These are phyloP conservation scores for Flammula alnicola DNA, from an alignment of 1,284 basidiomycete genomes.

Conservation along the genomic window DNA sequence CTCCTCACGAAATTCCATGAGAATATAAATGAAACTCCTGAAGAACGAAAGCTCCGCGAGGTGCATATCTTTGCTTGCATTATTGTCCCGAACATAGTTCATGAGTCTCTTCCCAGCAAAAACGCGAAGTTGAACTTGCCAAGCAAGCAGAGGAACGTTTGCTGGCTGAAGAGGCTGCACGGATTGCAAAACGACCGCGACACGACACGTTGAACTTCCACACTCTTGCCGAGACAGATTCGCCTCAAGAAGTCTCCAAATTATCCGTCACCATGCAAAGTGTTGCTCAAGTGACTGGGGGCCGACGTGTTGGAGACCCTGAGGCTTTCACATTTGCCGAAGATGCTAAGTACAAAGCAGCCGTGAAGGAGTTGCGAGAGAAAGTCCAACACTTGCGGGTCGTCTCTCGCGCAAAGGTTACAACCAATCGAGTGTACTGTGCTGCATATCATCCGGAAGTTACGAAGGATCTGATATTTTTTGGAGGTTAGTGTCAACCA, in stretches of 20 bases:
- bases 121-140: slow-evolving; percentile 19
- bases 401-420: slow-evolving; percentile 77
- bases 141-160: slow-evolving; percentile 55
- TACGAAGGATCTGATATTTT: slow-evolving; percentile 80
- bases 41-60: slow-evolving; percentile 65
- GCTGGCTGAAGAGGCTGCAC: slow-evolving; percentile 62
- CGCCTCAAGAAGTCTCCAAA: slow-evolving; percentile 46
- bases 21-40: slow-evolving; percentile 67
- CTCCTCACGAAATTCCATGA: slow-evolving; percentile 47
- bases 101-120: slow-evolving; percentile 27
- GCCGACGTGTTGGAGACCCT: slow-evolving; percentile 46
- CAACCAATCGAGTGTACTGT: slow-evolving; percentile 71
- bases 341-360: slow-evolving; percentile 46
- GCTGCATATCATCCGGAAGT: slow-evolving; percentile 78
- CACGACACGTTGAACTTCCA: slow-evolving; percentile 67
- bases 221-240: slow-evolving; percentile 54
- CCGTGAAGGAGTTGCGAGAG: slow-evolving; percentile 55
- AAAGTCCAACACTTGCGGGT: slow-evolving; percentile 60
- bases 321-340: slow-evolving; percentile 56
- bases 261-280: slow-evolving; percentile 50
- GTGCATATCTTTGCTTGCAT: slow-evolving; percentile 39
- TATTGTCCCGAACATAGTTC: slow-evolving; percentile 5
- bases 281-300: slow-evolving; percentile 36
- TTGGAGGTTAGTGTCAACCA: slow-evolving; percentile 58
- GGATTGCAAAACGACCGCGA: slow-evolving; percentile 67